Evolutionary conservation across 2,329 filamentous ascomycete species (phyloP), one percentile per base, ranked within the genome.

Genomic region (Emericellopsis atlantica): DNA sequence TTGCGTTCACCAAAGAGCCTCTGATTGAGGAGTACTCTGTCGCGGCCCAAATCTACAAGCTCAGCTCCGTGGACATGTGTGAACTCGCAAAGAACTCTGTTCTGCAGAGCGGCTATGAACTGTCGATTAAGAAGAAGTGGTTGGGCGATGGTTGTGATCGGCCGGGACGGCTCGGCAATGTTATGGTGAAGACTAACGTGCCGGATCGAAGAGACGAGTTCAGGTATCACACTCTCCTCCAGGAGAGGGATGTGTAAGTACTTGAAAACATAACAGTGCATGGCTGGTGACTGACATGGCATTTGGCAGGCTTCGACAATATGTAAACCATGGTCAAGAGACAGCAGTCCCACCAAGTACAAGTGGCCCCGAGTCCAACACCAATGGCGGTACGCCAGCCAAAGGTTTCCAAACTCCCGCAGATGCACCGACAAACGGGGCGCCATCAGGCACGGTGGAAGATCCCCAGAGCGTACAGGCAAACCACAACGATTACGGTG

Each of bases 21-120:
- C 65, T 98, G 43, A 98, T 98, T 49, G 92, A 98, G 59, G 92
- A 98, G 57, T 98, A 98, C 55, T 89, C 90, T 0, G 92, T 98
- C 8, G 92, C 92, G 4, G 92, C 92, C 5, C 92, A 98, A 62
- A 98, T 98, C 44, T 98, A 96, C 67, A 96, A 96, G 64, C 76
- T 98, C 32, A 93, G 81, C 54, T 84, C 90, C 1, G 89, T 96
- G 4, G 92, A 98, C 54, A 98, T 98, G 92, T 96, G 92, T 56
- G 92, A 98, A 63, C 64, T 98, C 43, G 92, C 92, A 21, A 95
- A 95, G 63, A 90, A 96, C 58, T 95, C 87, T 9, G 92, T 98
- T 33, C 79, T 82, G 51, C 92, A 98, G 59, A 94, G 87, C 57
- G 92, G 92, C 6, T 98, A 94, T 54, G 92, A 98, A 57, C 70